A percentile compares a stretch with the other conserved stretches of the same genome.
phyloP scores from a whole-genome alignment of 192 early-diverging fungal genomes.

The Umbelopsis vinacea region DNA sequence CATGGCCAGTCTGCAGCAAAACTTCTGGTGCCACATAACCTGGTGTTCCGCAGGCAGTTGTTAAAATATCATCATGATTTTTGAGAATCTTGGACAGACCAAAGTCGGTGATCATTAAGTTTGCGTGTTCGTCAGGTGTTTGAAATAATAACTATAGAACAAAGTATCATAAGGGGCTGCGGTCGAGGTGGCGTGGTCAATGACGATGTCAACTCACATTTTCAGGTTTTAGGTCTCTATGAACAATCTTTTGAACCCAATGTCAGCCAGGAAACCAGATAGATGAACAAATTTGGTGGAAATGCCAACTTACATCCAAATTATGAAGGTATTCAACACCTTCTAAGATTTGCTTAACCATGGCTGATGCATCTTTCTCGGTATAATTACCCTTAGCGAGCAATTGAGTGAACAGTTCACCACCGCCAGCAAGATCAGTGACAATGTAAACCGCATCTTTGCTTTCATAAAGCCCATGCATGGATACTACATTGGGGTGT shows the following conservation, averaged over 20 bases:
- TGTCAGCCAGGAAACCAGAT: too few species aligned
- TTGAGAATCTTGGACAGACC: constrained; percentile 76
- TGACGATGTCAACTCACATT: constrained; percentile 52
- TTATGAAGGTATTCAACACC: constrained; percentile 90
- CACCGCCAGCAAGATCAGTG: constrained; percentile 80
- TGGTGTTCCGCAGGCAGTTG: constrained; percentile 89
- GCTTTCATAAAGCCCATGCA: constrained; percentile 73
- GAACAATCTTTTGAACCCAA: constrained; percentile 66
- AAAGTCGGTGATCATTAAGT: constrained; percentile 90
- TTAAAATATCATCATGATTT: constrained; percentile 77
- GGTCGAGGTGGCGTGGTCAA: neutral
- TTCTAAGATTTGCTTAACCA: constrained; percentile 76
- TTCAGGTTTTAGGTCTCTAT: constrained; percentile 86
- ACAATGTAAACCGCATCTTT: constrained; percentile 75
- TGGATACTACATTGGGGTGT: constrained; percentile 85
- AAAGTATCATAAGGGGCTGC: neutral
- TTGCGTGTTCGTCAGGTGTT: constrained; percentile 57
- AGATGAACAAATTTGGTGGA: too few species aligned
- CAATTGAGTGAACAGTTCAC: constrained; percentile 86
- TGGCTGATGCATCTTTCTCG: constrained; percentile 77
- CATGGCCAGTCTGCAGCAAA: constrained; percentile 81
- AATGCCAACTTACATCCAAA: constrained; percentile 51
- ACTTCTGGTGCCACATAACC: constrained; percentile 92
- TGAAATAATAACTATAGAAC: constrained; percentile 67
- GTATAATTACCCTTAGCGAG: constrained; percentile 75